Base-by-base conservation (phyloP, 768 basidiomycete genomes). In the Tricholoma flavovirens region DNA sequence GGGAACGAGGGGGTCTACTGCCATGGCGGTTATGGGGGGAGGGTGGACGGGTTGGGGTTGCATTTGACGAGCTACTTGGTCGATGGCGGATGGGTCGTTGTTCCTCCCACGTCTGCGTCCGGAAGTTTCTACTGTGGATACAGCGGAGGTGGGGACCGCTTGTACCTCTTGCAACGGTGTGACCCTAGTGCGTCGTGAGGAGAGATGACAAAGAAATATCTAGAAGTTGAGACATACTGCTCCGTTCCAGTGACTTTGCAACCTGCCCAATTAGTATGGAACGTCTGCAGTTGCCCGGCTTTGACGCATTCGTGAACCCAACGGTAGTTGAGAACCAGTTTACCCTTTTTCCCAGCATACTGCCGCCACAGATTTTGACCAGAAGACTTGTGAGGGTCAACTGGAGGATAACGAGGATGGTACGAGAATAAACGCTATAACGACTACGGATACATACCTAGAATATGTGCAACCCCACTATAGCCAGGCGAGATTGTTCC, bases 251-350 rank as follows among this genome's bases (percentile, higher is more conserved):
- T 84, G 17, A 93, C 82, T 72, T 88, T 92, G 62, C 88, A 93
- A 22, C 83, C 87, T 10, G 86, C 89, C 82, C 87, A 93, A 62
- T 89, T 84, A 55, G 75, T 82, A 50, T 82, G 79, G 64, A 86
- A 92, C 0, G 87, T 89, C 67, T 89, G 87, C 32, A 93, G 75
- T 45, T 80, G 77, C 51, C 82, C 79, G 5, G 78, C 71, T 62
- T 84, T 82, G 62, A 93, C 76, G 62, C 91, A 93, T 65, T 90
- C 87, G 49, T 80, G 78, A 19, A 90, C 78, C 91, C 91, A 93
- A 46, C 81, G 79, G 4, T 81, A 78, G 62, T 83, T 78, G 6
- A 93, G 80, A 2, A 93, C 82, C 45, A 91, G 74, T 68, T 92
- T 92, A 38, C 81, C 83, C 70, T 89, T 91, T 71, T 91, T 92